phyloP scores from a whole-genome alignment of 2,329 filamentous ascomycete genomes.

The Hymenoscyphus repandus region DNA sequence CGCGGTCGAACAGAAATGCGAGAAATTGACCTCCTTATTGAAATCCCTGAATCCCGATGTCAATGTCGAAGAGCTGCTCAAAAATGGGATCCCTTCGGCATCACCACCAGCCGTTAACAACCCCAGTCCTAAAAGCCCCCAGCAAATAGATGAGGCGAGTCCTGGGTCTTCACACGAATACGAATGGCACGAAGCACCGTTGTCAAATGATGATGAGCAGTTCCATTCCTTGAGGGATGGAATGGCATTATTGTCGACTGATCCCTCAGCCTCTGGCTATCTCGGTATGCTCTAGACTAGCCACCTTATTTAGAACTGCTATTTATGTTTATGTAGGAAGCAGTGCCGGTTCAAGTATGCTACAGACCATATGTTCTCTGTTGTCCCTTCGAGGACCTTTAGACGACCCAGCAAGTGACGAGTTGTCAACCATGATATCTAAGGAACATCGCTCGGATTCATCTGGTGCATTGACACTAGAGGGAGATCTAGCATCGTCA shows the following conservation, averaged over 20 bases:
- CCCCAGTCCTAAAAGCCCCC: conserved; percentile 12
- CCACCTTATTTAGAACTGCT: not conserved
- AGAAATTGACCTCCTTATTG: conserved; percentile 7
- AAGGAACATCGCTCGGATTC: conserved; percentile 9
- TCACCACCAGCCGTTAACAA: conserved; percentile 6
- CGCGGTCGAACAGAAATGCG: conserved; percentile 10
- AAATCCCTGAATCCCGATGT: conserved; percentile 14
- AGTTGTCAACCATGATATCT: conserved; percentile 9
- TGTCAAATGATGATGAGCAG: conserved; percentile 24
- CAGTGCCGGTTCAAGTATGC: conserved; percentile 13
- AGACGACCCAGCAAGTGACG: conserved; percentile 5
- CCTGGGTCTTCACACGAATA: conserved; percentile 16
- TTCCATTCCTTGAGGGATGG: conserved; percentile 31
- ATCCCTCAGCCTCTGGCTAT: conserved; percentile 32
- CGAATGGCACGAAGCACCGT: conserved; percentile 16
- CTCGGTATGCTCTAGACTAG: conserved; percentile 17
- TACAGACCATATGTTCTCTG: conserved; percentile 12
- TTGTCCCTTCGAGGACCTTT: conserved; percentile 10
- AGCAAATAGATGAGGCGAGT: conserved; percentile 10
- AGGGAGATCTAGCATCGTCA: conserved; percentile 21
- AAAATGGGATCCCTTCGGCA: conserved; percentile 10
- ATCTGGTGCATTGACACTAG: conserved; percentile 5
- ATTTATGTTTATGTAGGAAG: conserved; percentile 6
- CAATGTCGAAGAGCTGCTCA: conserved; percentile 11
- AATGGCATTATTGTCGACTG: conserved; percentile 33